Base-by-base conservation (phyloP, 768 basidiomycete genomes). In the Lenzites betulinus region DNA sequence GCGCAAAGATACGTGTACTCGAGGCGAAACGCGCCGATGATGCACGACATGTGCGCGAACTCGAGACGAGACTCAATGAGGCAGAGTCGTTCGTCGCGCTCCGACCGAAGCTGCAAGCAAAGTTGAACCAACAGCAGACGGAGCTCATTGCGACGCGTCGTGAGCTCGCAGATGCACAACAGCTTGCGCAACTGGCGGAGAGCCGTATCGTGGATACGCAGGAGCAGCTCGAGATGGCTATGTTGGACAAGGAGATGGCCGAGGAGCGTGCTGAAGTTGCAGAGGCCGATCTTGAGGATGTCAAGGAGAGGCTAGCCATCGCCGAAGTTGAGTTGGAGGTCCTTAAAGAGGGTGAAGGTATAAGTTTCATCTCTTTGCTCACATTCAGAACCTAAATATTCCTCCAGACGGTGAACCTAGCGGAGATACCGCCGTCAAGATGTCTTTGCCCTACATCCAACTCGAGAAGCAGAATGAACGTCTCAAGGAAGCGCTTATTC, bases 381-480 rank as follows among this genome's bases (percentile, higher is more conserved):
- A 2, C 22, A 8, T 11, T 47, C 46, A 23, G 7, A 47, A 26
- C 20, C 22, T 35, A 41, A 28, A 11, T 28, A 13, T n/a, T 22
- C 22, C 20, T 62, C 47, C 38, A 58, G 71, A 66, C 28, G 74
- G 64, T 3, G 74, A 70, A 36, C 50, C 58, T 15, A 69, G 69
- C 38, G 73, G 64, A 16, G 75, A 72, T 28, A 75, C 69, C 36
- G 70, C 70, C 28, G 76, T 76, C 7, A 88, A 87, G 67, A 78
- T 81, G 64, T 85, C 89, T 4, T 67, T 91, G 61, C 84, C 84
- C 28, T 85, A 87, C 72, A 81, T 90, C 18, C 96, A 98, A 70
- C 85, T 99, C 1, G 95, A 98, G 77, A 97, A 93, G 72, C 96
- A 98, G 70, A 99, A 98, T 63, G 93, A 94, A 69, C 78, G 97